phyloP scores from a whole-genome alignment of 139 green algal genomes.

The Picochlorum sp. region DNA sequence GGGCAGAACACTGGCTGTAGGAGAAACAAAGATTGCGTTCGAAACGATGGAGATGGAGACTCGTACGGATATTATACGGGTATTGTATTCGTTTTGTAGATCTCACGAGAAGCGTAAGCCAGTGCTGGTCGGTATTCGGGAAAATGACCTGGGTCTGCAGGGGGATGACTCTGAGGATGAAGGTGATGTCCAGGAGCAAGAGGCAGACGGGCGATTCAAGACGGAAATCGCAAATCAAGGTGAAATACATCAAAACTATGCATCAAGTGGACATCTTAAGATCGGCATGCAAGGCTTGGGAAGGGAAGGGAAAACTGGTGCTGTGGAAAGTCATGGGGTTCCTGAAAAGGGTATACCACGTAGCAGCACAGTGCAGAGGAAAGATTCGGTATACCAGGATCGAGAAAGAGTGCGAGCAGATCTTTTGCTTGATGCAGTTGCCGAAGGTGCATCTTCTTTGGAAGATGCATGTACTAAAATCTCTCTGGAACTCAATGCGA shows the following conservation, averaged over 20 bases:
- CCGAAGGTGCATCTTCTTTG: slow-evolving; percentile 24
- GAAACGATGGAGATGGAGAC: slow-evolving; percentile 1
- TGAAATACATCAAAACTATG: too few species aligned
- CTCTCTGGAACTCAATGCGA: slow-evolving; percentile 25
- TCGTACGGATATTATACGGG: slow-evolving; percentile 23
- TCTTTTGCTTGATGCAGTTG: slow-evolving; percentile 34
- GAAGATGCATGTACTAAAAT: slow-evolving; percentile 34
- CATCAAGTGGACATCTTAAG: too few species aligned
- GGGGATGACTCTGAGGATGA: not conserved
- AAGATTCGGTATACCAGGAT: not conserved
- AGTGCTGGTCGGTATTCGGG: not conserved
- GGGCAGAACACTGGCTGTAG: slow-evolving; percentile 22
- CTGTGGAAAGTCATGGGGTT: not conserved
- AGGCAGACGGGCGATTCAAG: not conserved
- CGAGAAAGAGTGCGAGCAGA: not conserved
- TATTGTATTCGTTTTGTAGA: slow-evolving; percentile 33
- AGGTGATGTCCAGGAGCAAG: not conserved
- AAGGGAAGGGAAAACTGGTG: too few species aligned
- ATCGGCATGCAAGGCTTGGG: too few species aligned
- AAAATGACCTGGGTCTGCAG: not conserved
- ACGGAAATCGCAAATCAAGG: not conserved
- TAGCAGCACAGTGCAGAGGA: not conserved
- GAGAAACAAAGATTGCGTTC: slow-evolving; percentile 17
- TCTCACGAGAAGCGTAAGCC: not conserved
- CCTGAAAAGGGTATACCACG: not conserved